Conservation (phyloP, 768 basidiomycete genomes). For the Rhodocollybia butyracea region DNA sequence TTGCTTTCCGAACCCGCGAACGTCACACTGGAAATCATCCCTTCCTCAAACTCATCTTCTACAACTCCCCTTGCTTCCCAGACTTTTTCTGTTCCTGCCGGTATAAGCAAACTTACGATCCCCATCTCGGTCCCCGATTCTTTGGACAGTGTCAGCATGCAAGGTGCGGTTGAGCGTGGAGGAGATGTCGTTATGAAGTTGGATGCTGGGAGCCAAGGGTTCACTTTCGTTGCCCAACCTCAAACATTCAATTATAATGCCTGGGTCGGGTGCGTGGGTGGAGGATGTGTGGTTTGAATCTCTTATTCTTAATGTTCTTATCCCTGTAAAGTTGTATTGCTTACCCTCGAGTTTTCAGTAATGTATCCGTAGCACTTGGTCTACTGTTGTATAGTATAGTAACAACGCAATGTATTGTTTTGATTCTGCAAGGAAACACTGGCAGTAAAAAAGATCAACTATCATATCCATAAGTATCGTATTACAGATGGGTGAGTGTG, state of each 20-base stretch:
- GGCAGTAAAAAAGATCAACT: too few relatives aligned
- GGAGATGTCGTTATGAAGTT: not conserved
- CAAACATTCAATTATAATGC: slow-evolving; percentile 8
- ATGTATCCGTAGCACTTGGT: too few relatives aligned
- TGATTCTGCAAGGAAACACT: too few relatives aligned
- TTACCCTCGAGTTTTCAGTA: too few relatives aligned
- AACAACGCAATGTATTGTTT: too few relatives aligned
- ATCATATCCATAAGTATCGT: too few relatives aligned
- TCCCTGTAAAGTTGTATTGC: too few relatives aligned
- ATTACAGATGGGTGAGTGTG: too few relatives aligned
- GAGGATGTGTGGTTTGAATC: not conserved
- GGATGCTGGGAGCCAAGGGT: not conserved
- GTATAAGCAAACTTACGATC: slow-evolving; percentile 60
- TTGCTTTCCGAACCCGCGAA: slow-evolving; percentile 53
- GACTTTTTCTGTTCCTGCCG: slow-evolving; percentile 49
- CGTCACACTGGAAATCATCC: slow-evolving; percentile 33
- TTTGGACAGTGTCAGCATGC: not conserved
- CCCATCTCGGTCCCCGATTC: slow-evolving; percentile 30
- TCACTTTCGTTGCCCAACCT: not conserved
- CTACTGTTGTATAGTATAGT: too few relatives aligned
- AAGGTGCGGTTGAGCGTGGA: not conserved
- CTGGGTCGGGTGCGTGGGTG: slow-evolving; percentile 8
- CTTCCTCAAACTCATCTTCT: slow-evolving; percentile 27
- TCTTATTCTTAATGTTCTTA: not conserved
- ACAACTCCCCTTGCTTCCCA: slow-evolving; percentile 40